Evolutionary conservation across 2,329 filamentous ascomycete species (phyloP), one percentile per base, ranked within the genome.

Genomic region (Paraconiothyrium sp.): DNA sequence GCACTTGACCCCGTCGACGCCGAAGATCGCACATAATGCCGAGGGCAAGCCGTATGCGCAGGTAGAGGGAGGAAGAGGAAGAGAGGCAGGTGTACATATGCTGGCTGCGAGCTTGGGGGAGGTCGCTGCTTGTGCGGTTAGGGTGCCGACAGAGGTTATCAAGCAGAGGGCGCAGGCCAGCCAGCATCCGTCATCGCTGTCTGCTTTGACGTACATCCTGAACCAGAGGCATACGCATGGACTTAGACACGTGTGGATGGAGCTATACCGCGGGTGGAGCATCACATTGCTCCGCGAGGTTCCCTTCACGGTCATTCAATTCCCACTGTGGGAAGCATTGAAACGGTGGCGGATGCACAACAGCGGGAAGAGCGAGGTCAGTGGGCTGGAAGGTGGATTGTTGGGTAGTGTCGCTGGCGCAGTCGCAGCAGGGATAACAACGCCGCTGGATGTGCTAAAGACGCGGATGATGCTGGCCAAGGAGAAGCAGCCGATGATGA

Each of bases 261-360:
- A 97, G 80, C 80, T 99, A 59, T 99, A 99, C 79, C 86, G 95
- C 39, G 95, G 96, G 1, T 97, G 93, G 86, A 87, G 89, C 20
- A 93, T 98, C 70, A 99, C 95, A 1, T 90, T 99, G 56, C 90
- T 97, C 82, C 89, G 95, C 61, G 95, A 99, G 83, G 94, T 99
- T 63, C 95, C 95, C 4, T 99, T 99, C 74, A 98, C 96, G 2
- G 90, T 97, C 10, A 91, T 99, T 65, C 95, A 99, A 80, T 99
- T 99, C 77, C 95, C 95, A 49, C 85, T 99, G 65, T 99, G 95
- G 95, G 95, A 99, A 81, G 89, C 86, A 4, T 87, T 98, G 85
- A 98, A 97, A 85, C 84, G 84, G 46, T 92, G 88, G 86, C 84
- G 89, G 6, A 79, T 85, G 47, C 71, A 81, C 44, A 77, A 72